Percentiles rank a stretch among this genome's conserved stretches.
Conservation (phyloP, 2,329 filamentous ascomycete genomes). For the Fusarium torulosum region DNA sequence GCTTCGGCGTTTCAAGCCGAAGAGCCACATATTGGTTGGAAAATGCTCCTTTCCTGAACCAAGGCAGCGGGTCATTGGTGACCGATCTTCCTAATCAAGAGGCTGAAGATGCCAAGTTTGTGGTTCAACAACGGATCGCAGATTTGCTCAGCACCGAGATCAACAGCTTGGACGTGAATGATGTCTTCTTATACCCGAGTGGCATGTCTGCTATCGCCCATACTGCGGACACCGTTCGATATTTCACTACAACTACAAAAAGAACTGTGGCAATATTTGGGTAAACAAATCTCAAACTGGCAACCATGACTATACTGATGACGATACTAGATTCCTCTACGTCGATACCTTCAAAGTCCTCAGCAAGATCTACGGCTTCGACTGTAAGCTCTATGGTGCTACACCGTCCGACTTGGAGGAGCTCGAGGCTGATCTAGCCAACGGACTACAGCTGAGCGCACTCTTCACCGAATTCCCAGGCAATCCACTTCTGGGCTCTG, state of each 20-base stretch:
- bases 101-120: conserved; percentile 17
- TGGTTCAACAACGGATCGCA: conserved; percentile 38
- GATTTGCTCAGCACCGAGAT: conserved; percentile 35
- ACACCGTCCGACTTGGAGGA: conserved; percentile 56
- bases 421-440: conserved; percentile 54
- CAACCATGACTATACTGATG: background rate
- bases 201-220: conserved; percentile 65
- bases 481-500: conserved; percentile 50
- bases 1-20: conserved; percentile 49
- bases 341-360: conserved; percentile 51
- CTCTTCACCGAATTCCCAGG: conserved; percentile 61
- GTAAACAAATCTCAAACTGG: conserved; percentile 20
- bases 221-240: conserved; percentile 31
- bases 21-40: conserved; percentile 46
- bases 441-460: conserved; percentile 57
- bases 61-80: background rate
- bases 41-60: conserved; percentile 38
- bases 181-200: conserved; percentile 63
- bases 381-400: conserved; percentile 60
- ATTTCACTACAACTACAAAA: background rate
- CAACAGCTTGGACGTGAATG: conserved; percentile 36
- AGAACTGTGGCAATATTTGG: conserved; percentile 47
- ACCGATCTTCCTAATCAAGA: conserved; percentile 6
- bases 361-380: conserved; percentile 45
- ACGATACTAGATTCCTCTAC: conserved; percentile 44